Percentiles rank a stretch among this genome's conserved stretches.
These are phyloP conservation scores for Rhododendron griersonianum DNA, from an alignment of 148 eudicot genomes.

Conservation along the genomic window DNA sequence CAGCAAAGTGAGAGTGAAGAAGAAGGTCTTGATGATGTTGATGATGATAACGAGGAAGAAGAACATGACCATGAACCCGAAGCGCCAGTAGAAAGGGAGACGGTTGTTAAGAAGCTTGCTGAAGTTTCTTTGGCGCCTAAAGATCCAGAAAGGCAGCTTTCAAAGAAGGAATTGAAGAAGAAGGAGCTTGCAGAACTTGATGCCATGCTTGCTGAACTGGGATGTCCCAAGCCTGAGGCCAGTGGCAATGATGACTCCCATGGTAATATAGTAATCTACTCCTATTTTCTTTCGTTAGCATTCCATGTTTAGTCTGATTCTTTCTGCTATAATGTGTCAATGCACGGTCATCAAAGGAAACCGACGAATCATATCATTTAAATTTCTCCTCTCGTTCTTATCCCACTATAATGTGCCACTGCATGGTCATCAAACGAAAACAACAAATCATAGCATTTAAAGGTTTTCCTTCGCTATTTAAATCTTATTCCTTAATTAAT, in stretches of 20 bases:
- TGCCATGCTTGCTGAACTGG: slow-evolving; percentile 84
- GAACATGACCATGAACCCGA: slow-evolving; percentile 80
- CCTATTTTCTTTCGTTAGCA: background rate
- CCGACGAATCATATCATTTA: background rate
- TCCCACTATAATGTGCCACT: background rate
- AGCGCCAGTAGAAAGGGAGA: slow-evolving; percentile 46
- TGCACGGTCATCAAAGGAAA: background rate
- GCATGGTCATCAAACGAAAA: background rate
- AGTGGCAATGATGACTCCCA: slow-evolving; percentile 44
- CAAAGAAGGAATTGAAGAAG: slow-evolving; percentile 91
- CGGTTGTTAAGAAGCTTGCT: slow-evolving; percentile 45
- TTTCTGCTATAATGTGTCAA: background rate
- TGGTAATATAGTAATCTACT: slow-evolving; percentile 21
- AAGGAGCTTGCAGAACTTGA: slow-evolving; percentile 97
- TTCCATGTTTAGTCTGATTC: background rate
- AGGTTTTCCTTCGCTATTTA: background rate
- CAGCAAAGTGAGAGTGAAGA: slow-evolving; percentile 99
- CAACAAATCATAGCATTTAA: background rate
- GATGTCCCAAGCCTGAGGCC: slow-evolving; percentile 34
- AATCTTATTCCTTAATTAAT: background rate
- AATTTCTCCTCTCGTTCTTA: background rate
- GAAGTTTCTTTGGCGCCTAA: slow-evolving; percentile 56
- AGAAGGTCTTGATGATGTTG: slow-evolving; percentile 73
- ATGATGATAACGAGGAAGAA: slow-evolving; percentile 83
- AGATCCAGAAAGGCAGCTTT: slow-evolving; percentile 85